Conservation (phyloP, 1,284 basidiomycete genomes). For the Fomitopsis palustris region DNA sequence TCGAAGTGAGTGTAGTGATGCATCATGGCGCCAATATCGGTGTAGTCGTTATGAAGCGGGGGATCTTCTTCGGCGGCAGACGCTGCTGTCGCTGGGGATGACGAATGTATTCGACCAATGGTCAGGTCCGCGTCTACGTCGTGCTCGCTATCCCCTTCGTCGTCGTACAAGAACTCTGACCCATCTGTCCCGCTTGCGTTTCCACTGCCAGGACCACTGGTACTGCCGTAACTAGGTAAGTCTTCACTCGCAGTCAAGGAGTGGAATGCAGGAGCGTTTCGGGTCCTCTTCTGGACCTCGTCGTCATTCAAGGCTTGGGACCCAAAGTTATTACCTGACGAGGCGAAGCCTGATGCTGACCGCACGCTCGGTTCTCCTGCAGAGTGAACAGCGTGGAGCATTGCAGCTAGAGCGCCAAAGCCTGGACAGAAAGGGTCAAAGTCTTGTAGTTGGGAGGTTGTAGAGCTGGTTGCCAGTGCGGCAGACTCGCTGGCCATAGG, state of each 20-base stretch:
- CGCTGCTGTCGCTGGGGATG: conserved; percentile 12
- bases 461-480: conserved; percentile 7
- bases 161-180: conserved; percentile 53
- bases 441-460: background rate
- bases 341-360: conserved; percentile 38
- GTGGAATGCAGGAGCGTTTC: conserved; percentile 71
- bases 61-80: conserved; percentile 10
- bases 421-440: conserved; percentile 39
- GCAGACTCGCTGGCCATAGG: background rate
- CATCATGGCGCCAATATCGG: conserved; percentile 72
- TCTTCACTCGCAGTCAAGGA: conserved; percentile 59
- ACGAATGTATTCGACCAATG: conserved; percentile 29
- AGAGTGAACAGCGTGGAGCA: conserved; percentile 69
- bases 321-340: conserved; percentile 38
- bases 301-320: conserved; percentile 40
- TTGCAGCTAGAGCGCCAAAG: conserved; percentile 62
- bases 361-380: conserved; percentile 50
- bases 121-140: conserved; percentile 15
- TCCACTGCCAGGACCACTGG: conserved; percentile 14
- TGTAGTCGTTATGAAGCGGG: conserved; percentile 50
- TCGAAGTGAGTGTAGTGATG: conserved; percentile 70
- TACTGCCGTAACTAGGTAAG: conserved; percentile 12
- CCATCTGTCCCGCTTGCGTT: conserved; percentile 36
- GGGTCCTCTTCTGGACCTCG: conserved; percentile 51
- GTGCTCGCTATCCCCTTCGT: conserved; percentile 22